Base-by-base conservation (phyloP, 2,329 filamentous ascomycete species). In the Anthostomella pinea region DNA sequence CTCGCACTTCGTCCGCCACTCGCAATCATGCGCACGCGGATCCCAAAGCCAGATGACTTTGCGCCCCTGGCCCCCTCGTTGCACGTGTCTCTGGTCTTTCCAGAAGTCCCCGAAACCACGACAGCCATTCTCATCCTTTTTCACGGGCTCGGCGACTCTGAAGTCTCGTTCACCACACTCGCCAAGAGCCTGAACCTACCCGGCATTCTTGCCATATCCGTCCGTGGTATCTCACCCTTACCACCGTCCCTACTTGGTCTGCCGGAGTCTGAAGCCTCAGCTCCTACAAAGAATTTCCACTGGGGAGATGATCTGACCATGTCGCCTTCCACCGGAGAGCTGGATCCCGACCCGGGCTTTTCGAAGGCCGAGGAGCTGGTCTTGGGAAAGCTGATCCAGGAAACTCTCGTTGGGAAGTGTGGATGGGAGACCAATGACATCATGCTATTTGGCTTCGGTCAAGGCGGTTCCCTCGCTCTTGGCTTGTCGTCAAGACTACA, bases 61-160 rank as follows among this genome's bases (percentile, higher is more conserved):
- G 44, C 62, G 23, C 50, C 65, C 19, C 63, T 75, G 24, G 46
- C 59, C 15, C 53, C 65, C 24, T 55, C 55, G 28, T 62, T 76
- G 34, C 64, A 64, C 9, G 53, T 71, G 40, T 63, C 68, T 33
- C 58, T 75, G 29, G 65, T 73, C 49, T 73, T 68, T 55, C 73
- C 73, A 26, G 59, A 67, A 18, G 71, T 75, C 15, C 66, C 75
- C 23, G 77, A 84, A 43, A 75, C 75, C 9, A 78, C 83, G 8
- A 85, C 81, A 27, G 83, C 90, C 51, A 72, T 94, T 49, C 78
- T 95, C 44, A 66, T 95, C 56, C 76, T 95, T 33, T 79, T 95
- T 39, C 89, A 95, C 62, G 88, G 88, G 46, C 76, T 95, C 9
- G 89, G 89, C 45, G 89, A 95, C 65, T 79, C 75, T 21, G 76